Percentiles rank a stretch among this genome's conserved stretches.
These are phyloP conservation scores for Fraxinus nigra DNA, from an alignment of 305 asterid genomes.

Conservation along the genomic window DNA sequence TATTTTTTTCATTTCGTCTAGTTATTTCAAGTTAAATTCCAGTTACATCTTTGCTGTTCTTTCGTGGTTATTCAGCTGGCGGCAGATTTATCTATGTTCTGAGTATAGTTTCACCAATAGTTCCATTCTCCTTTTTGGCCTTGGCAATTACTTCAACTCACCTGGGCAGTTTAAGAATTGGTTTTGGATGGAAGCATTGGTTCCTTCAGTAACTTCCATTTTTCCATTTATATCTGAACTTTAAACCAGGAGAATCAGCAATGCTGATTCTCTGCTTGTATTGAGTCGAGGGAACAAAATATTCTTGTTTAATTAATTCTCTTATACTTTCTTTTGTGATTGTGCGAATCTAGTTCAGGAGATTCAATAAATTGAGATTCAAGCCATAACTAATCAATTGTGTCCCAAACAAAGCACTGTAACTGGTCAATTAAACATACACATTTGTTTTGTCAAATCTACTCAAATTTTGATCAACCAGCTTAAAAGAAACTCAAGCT, in stretches of 20 bases:
- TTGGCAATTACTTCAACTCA: background rate
- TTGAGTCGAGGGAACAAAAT: background rate
- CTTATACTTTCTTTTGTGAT: background rate
- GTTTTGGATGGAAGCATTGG: background rate
- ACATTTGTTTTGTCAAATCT: background rate
- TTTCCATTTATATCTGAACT: background rate
- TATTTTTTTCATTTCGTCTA: background rate
- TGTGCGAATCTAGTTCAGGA: background rate
- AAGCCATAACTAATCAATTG: background rate
- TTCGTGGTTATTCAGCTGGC: background rate
- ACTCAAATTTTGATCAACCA: background rate
- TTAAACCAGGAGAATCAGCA: background rate
- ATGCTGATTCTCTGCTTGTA: background rate
- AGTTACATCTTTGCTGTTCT: background rate
- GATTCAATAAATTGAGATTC: background rate
- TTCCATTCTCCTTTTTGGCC: background rate
- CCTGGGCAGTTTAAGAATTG: background rate
- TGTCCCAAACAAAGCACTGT: background rate
- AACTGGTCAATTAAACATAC: background rate
- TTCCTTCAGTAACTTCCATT: background rate
- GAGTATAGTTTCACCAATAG: background rate
- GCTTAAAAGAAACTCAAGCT: background rate
- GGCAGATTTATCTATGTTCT: background rate
- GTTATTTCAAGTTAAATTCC: background rate
- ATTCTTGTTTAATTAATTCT: background rate